phyloP scores from a whole-genome alignment of 2,329 filamentous ascomycete genomes.

The Xylariaceae sp. region DNA sequence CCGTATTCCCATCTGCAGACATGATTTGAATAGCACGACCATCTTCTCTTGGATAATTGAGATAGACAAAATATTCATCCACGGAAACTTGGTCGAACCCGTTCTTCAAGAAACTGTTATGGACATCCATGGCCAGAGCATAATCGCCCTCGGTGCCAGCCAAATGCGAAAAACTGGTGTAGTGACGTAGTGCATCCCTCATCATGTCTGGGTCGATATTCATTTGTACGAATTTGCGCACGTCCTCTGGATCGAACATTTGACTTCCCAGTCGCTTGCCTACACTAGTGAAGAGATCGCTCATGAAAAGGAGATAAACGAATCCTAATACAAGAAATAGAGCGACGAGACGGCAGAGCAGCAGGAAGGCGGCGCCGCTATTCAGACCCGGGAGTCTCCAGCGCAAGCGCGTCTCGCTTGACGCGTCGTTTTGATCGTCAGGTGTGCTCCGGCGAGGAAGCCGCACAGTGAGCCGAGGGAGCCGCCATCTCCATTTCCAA shows the following conservation, averaged over 20 bases:
- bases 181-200: constrained; percentile 68
- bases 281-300: constrained; percentile 71
- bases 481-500: constrained; percentile 54
- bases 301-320: constrained; percentile 81
- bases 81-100: constrained; percentile 71
- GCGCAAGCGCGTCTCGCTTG: constrained; percentile 22
- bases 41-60: constrained; percentile 80
- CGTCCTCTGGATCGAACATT: constrained; percentile 78
- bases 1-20: constrained; percentile 56
- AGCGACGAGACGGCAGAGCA: constrained; percentile 70
- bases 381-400: constrained; percentile 37
- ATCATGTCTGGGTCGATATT: constrained; percentile 68
- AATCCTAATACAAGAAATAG: constrained; percentile 71
- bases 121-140: constrained; percentile 77
- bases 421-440: constrained; percentile 11
- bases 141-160: constrained; percentile 94
- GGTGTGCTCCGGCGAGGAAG: constrained; percentile 37
- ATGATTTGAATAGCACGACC: constrained; percentile 81
- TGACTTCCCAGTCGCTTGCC: constrained; percentile 60
- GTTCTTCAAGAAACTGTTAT: constrained; percentile 68
- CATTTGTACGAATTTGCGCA: constrained; percentile 70
- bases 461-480: constrained; percentile 47
- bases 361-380: constrained; percentile 48
- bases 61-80: constrained; percentile 81
- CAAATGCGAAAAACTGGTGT: constrained; percentile 82